Evolutionary conservation across 495 filamentous ascomycete genomes (phyloP), one percentile per base, ranked within the genome.

Genomic region (Podospora didyma): DNA sequence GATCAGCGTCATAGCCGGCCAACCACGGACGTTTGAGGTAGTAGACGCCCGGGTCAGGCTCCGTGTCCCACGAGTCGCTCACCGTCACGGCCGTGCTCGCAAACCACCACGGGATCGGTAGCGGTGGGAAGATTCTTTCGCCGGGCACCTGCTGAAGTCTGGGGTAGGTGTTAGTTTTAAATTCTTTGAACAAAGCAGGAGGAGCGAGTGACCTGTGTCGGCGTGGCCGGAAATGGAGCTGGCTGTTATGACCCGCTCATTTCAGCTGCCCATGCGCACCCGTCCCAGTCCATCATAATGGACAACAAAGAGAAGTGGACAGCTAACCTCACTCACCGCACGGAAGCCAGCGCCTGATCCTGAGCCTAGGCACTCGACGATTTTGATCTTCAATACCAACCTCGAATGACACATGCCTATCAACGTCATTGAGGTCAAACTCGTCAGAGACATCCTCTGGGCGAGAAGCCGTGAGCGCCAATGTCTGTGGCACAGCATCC

Each of bases 91-190:
- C 5, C n/a, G 49, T 51, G 2, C 17, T 35, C 17, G 49, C 28
- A 20, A 51, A 51, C 12, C 16, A 51, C 28, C 28, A 51, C n/a
- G 49, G 49, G 49, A 51, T 51, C 12, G 49, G 49, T 3, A 51
- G 49, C 31, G 34, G 49, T 12, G 20, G 7, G 34, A 51, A 51
- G 31, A 51, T 39, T 3, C 16, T 1, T 20, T 51, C 49, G 49
- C 22, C 22, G 49, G 49, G 49, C 28, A 51, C 34, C 49, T 22
- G 31, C 49, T 12, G 17, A 10, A 51, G 49, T 21, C 31, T 34
- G 49, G 17, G 16, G 10, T 51, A n/a, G n/a, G n/a, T n/a, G n/a
- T n/a, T n/a, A n/a, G n/a, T n/a, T n/a, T n/a, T n/a, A n/a, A n/a
- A n/a, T n/a, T n/a, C n/a, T n/a, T n/a, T n/a, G n/a, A n/a, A n/a